Evolutionary conservation across 164 flowering plant species (phyloP).

Genomic region (Macadamia integrifolia): DNA sequence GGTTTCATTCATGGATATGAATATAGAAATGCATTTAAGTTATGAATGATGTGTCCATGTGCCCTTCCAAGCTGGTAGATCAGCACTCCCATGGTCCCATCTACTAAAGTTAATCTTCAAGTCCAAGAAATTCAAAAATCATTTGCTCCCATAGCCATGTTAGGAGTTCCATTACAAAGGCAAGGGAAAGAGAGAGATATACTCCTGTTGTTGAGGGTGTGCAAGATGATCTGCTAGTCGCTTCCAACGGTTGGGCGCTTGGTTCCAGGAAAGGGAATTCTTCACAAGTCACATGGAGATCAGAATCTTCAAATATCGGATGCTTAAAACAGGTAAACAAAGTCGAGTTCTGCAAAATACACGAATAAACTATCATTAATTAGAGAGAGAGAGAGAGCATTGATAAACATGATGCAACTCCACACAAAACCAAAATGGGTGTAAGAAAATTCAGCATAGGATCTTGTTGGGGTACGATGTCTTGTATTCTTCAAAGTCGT

Average conservation of each 20-base stretch:
- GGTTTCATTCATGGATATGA: too few relatives aligned
- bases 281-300: constrained; percentile 13
- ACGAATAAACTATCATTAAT: background rate
- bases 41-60: too few relatives aligned
- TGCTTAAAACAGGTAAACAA: constrained; percentile 19
- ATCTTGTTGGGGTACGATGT: too few relatives aligned
- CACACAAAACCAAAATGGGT: background rate
- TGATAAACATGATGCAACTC: background rate
- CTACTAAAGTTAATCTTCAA: too few relatives aligned
- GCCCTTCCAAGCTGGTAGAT: too few relatives aligned
- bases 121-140: too few relatives aligned
- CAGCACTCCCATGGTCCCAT: too few relatives aligned
- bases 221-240: constrained; percentile 16
- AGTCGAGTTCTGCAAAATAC: constrained; percentile 18
- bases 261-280: constrained; percentile 18
- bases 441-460: too few relatives aligned
- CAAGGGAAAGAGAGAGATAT: background rate
- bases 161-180: background rate
- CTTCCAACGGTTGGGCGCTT: constrained; percentile 17
- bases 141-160: too few relatives aligned
- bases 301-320: constrained; percentile 7
- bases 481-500: too few relatives aligned
- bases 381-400: background rate
- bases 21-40: too few relatives aligned
- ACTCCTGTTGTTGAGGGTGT: constrained; percentile 21